A percentile compares a stretch with the other conserved stretches of the same genome.
Conservation (phyloP, 1,284 basidiomycete genomes). For the Irpex sp. region DNA sequence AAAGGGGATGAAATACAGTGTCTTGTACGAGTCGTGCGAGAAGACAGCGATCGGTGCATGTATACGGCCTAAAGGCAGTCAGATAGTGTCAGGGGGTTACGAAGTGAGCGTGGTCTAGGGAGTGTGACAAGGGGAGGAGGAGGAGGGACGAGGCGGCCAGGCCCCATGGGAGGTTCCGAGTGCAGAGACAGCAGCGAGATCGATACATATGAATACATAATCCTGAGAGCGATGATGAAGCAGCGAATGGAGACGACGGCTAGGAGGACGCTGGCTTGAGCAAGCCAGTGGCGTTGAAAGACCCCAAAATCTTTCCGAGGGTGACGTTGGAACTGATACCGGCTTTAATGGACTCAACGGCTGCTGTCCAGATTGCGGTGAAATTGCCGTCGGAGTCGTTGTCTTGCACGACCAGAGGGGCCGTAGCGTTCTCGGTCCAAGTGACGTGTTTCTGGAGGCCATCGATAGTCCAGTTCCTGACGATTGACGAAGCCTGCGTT, state of each 20-base stretch:
- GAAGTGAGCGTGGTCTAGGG: no score
- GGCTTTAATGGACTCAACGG: neutral
- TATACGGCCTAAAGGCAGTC: no score
- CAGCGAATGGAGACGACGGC: neutral
- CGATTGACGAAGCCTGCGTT: conserved; percentile 39
- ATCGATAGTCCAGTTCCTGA: conserved; percentile 54
- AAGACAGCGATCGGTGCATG: neutral
- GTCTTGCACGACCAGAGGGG: conserved; percentile 48
- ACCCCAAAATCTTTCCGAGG: conserved; percentile 38
- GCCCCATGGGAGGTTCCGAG: neutral
- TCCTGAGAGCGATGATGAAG: neutral
- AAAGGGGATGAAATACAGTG: neutral
- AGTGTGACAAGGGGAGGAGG: neutral
- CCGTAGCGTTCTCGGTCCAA: conserved; percentile 53
- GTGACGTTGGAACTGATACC: conserved; percentile 25
- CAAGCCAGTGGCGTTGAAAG: conserved; percentile 17
- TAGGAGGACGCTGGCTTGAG: conserved; percentile 7
- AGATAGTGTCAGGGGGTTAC: no score
- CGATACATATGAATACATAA: neutral
- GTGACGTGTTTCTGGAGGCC: conserved; percentile 32
- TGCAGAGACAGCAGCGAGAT: neutral
- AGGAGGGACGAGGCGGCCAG: neutral
- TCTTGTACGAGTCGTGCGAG: neutral
- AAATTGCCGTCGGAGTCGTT: conserved; percentile 39
- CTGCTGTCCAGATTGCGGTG: conserved; percentile 41